Evolutionary conservation across 768 basidiomycete genomes (phyloP).

Genomic region (Coprinellus aureogranulatus): DNA sequence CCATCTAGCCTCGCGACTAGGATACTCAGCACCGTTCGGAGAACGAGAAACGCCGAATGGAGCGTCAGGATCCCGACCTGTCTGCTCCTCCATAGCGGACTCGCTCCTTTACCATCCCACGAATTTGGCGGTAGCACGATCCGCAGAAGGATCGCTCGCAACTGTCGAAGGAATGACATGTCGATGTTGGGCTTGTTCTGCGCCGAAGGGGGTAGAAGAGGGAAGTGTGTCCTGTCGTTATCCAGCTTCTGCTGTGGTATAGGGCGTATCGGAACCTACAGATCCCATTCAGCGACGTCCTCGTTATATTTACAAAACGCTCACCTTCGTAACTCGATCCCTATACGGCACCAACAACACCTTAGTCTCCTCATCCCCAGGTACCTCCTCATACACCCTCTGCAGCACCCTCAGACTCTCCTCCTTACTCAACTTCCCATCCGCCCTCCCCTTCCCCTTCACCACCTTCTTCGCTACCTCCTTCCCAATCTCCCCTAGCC

Average conservation of each 20-base stretch:
- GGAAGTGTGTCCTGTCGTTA: slow-evolving; percentile 59
- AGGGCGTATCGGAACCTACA: slow-evolving; percentile 44
- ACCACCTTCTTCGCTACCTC: slow-evolving; percentile 19
- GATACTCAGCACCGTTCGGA: slow-evolving; percentile 84
- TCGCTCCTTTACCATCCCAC: slow-evolving; percentile 8
- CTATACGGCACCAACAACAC: slow-evolving; percentile 67
- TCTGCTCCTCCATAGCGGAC: slow-evolving; percentile 42
- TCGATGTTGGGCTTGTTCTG: slow-evolving; percentile 66
- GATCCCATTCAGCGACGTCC: background rate
- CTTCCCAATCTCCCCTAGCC: slow-evolving; percentile 34
- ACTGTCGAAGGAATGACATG: slow-evolving; percentile 64
- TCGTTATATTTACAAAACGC: slow-evolving; percentile 16
- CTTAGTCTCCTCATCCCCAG: slow-evolving; percentile 49
- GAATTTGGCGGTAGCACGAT: slow-evolving; percentile 63
- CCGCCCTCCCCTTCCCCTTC: slow-evolving; percentile 11
- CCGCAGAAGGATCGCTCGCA: slow-evolving; percentile 67
- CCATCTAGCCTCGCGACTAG: slow-evolving; percentile 88
- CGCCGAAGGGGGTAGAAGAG: slow-evolving; percentile 43
- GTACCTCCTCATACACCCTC: slow-evolving; percentile 59
- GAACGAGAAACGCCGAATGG: slow-evolving; percentile 83
- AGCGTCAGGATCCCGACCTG: slow-evolving; percentile 73
- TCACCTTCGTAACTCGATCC: slow-evolving; percentile 61
- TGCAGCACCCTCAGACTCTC: slow-evolving; percentile 51
- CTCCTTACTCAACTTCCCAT: slow-evolving; percentile 29
- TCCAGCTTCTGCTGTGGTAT: slow-evolving; percentile 49